A percentile compares a stretch with the other conserved stretches of the same genome.
Evolutionary conservation across 768 basidiomycete species (phyloP).

Genomic region (Ramaria sp.): DNA sequence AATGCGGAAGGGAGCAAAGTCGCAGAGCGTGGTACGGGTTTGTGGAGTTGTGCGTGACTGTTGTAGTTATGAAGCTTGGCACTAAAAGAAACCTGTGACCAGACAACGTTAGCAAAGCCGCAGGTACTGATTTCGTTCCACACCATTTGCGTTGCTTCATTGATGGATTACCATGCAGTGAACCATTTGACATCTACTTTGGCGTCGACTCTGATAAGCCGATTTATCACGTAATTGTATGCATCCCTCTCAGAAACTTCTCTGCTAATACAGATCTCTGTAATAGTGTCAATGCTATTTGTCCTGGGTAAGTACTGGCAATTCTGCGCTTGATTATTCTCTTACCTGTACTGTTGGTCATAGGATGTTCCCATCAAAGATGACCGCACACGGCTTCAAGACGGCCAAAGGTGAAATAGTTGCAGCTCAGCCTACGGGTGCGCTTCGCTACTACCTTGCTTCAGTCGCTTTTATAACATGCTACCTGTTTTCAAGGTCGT

Average conservation of each 20-base stretch:
- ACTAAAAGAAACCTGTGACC: neutral
- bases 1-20: constrained; percentile 36
- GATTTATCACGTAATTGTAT: constrained; percentile 50
- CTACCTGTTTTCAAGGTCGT: constrained; percentile 36
- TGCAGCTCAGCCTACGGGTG: constrained; percentile 54
- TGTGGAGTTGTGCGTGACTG: constrained; percentile 63
- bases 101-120: constrained; percentile 84
- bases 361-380: constrained; percentile 73
- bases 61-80: neutral
- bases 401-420: constrained; percentile 40
- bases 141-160: neutral
- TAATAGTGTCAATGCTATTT: constrained; percentile 69
- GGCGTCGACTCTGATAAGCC: constrained; percentile 50
- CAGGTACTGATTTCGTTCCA: constrained; percentile 28
- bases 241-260: neutral
- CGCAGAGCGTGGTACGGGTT: constrained; percentile 47
- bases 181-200: constrained; percentile 72
- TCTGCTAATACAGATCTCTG: constrained; percentile 11
- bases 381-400: constrained; percentile 67
- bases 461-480: neutral
- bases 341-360: neutral
- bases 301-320: constrained; percentile 49
- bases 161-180: constrained; percentile 24
- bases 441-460: constrained; percentile 2
- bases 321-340: neutral